phyloP scores from a whole-genome alignment of 768 basidiomycete genomes.

The Leccinum subgranulosum region DNA sequence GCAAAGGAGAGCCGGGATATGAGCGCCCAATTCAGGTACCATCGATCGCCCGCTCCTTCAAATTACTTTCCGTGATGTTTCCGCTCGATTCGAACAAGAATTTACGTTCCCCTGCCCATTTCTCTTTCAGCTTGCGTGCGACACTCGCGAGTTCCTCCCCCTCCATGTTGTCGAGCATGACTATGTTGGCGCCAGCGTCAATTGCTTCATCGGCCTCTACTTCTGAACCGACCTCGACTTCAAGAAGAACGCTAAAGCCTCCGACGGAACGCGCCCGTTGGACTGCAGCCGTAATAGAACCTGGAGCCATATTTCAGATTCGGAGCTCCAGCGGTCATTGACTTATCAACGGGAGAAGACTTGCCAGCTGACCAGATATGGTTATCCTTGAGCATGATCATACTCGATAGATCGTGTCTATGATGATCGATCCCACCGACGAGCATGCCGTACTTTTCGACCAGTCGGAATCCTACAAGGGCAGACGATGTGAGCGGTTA shows the following conservation, averaged over 20 bases:
- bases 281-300: conserved; percentile 89
- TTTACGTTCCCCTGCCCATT: conserved; percentile 76
- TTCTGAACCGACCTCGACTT: conserved; percentile 89
- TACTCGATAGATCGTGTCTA: conserved; percentile 93
- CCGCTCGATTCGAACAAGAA: conserved; percentile 94
- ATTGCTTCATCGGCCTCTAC: conserved; percentile 97
- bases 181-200: conserved; percentile 88
- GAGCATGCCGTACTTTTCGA: conserved; percentile 98
- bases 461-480: conserved; percentile 77
- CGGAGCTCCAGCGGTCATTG: not conserved
- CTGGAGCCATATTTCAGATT: conserved; percentile 34
- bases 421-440: conserved; percentile 96
- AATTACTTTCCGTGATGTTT: conserved; percentile 86
- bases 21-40: conserved; percentile 44
- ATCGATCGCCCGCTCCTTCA: conserved; percentile 75
- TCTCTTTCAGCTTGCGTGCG: conserved; percentile 68
- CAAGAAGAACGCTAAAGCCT: conserved; percentile 87
- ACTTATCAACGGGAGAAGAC: conserved; percentile 10
- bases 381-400: conserved; percentile 99
- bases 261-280: conserved; percentile 82
- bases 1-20: not conserved
- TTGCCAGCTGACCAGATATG: conserved; percentile 96
- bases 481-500: conserved; percentile 7
- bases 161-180: conserved; percentile 95
- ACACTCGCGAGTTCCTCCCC: conserved; percentile 66